A percentile compares a stretch with the other conserved stretches of the same genome.
These are phyloP conservation scores for Colletotrichum shisoi DNA, from an alignment of 2,329 filamentous ascomycete species.

Conservation along the genomic window DNA sequence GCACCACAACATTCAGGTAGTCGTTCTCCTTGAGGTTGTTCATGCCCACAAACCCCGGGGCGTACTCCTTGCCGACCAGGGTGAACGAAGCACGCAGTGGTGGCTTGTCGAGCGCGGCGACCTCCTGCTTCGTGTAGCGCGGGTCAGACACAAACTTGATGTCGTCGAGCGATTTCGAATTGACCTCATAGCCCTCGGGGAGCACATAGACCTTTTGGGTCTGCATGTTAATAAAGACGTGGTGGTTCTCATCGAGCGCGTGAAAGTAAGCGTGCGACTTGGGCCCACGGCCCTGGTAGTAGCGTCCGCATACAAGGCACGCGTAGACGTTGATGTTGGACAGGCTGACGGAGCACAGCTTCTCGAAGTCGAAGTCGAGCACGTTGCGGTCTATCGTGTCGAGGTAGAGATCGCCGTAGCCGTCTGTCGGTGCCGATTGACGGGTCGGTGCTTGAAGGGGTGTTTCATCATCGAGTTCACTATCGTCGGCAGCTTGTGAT, in stretches of 20 bases:
- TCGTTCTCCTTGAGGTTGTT: constrained; percentile 99
- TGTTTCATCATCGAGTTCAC: constrained; percentile 53
- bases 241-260: constrained; percentile 91
- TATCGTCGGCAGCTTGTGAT: constrained; percentile 49
- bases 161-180: constrained; percentile 91
- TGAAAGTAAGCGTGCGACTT: constrained; percentile 98
- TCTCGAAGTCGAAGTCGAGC: constrained; percentile 98
- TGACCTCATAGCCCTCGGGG: constrained; percentile 96
- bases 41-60: constrained; percentile 95
- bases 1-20: constrained; percentile 94
- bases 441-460: constrained; percentile 61
- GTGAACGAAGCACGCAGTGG: constrained; percentile 71
- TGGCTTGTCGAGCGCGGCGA: constrained; percentile 77
- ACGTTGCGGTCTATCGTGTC: constrained; percentile 94
- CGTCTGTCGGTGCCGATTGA: constrained; percentile 80
- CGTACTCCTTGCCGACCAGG: constrained; percentile 82
- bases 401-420: constrained; percentile 95
- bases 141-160: constrained; percentile 98
- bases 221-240: constrained; percentile 98
- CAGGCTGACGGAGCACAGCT: constrained; percentile 92
- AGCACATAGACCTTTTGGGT: constrained; percentile 90
- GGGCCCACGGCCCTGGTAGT: constrained; percentile 91
- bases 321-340: constrained; percentile 99
- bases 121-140: constrained; percentile 80
- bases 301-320: constrained; percentile 96